phyloP scores from a whole-genome alignment of 179 eudicot species.

The Patellifolia procumbens region DNA sequence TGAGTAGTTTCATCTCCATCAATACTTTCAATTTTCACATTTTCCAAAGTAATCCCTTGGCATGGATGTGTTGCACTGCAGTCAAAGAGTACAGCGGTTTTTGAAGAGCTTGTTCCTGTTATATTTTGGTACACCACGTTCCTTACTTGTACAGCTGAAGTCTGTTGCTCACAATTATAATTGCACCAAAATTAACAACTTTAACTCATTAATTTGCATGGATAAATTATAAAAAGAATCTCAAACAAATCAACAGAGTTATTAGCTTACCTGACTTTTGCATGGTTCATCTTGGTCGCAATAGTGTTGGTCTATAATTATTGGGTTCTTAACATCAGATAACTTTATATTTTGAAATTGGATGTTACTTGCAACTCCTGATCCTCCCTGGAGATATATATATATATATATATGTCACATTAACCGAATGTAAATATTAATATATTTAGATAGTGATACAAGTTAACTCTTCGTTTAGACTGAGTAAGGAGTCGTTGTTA shows the following conservation, averaged over 20 bases:
- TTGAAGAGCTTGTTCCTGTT: slow-evolving; percentile 58
- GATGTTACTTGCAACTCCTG: slow-evolving; percentile 52
- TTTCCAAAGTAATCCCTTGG: slow-evolving; percentile 42
- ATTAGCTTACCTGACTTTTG: slow-evolving; percentile 46
- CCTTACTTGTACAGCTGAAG: slow-evolving; percentile 53
- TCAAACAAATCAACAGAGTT: neutral
- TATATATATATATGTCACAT: neutral
- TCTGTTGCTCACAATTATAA: slow-evolving; percentile 22
- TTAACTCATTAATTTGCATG: neutral
- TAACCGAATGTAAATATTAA: no score
- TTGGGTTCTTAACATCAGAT: slow-evolving; percentile 60
- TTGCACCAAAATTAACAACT: neutral
- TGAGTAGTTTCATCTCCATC: slow-evolving; percentile 10
- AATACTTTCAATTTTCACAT: slow-evolving; percentile 28
- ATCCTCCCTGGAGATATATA: slow-evolving; percentile 46
- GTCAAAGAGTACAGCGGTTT: slow-evolving; percentile 48
- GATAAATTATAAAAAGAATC: neutral
- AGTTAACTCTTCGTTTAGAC: no score
- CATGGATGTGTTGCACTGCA: slow-evolving; percentile 61
- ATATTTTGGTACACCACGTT: slow-evolving; percentile 55
- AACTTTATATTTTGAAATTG: slow-evolving; percentile 49
- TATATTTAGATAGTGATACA: no score
- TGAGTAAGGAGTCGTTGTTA: no score
- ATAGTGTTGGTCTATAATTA: slow-evolving; percentile 68
- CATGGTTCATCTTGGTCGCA: slow-evolving; percentile 51